Conservation (phyloP, 2,329 filamentous ascomycete species). For the Pseudocercospora eumusae region DNA sequence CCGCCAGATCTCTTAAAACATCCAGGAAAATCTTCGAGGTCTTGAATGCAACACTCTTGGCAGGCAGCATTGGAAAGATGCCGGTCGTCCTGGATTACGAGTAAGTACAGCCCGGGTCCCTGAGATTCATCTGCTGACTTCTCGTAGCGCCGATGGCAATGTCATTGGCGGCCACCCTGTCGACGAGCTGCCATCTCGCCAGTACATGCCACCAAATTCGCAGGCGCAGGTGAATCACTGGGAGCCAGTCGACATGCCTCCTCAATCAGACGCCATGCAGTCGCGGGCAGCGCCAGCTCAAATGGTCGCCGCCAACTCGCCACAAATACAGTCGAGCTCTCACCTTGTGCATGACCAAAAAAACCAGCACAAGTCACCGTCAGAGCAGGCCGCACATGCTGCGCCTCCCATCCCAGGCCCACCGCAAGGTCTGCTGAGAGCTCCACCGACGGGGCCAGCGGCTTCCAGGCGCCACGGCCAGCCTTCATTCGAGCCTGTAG, state of each 20-base stretch:
- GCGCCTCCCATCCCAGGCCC: background rate
- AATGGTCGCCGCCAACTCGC: background rate
- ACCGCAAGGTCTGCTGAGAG: background rate
- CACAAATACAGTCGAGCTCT: background rate
- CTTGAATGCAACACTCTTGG: background rate
- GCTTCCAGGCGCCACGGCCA: background rate
- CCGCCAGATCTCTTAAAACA: background rate
- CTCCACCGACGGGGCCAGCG: constrained; percentile 4
- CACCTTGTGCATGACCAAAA: background rate
- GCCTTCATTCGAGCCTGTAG: constrained; percentile 3
- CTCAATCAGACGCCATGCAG: background rate
- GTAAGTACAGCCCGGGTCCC: constrained; percentile 1
- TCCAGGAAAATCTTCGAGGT: background rate
- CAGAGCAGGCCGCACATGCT: background rate
- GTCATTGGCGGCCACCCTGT: constrained; percentile 26
- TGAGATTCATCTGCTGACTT: constrained; percentile 8
- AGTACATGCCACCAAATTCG: background rate
- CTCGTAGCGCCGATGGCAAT: constrained; percentile 22
- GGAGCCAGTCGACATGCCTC: background rate
- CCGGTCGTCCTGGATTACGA: constrained; percentile 26
- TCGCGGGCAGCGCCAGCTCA: background rate
- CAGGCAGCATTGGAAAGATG: constrained; percentile 13
- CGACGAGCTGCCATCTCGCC: constrained; percentile 17
- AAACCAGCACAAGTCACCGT: background rate
- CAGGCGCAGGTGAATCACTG: constrained; percentile 1